Conservation (phyloP, 345 rosid species). For the Eucalyptus pauciflora region DNA sequence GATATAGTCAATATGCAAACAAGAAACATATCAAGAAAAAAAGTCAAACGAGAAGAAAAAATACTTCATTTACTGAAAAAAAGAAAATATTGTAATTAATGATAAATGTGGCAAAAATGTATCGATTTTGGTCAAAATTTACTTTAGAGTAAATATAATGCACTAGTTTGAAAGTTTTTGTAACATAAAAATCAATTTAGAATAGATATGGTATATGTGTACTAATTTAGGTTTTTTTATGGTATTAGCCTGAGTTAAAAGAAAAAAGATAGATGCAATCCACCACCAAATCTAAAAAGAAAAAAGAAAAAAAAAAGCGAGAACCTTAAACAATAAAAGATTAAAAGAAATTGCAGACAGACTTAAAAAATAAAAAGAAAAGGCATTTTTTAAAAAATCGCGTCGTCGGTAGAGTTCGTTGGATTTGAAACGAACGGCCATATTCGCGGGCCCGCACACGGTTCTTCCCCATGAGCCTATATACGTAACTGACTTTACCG, state of each 20-base stretch:
- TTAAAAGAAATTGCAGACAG: not conserved
- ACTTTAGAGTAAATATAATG: accelerated
- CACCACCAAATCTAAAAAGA: too few species aligned
- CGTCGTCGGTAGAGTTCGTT: not conserved
- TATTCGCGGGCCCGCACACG: not conserved
- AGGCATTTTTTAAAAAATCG: not conserved
- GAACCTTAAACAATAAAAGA: not conserved
- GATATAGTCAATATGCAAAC: not conserved
- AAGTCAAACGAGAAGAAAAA: not conserved
- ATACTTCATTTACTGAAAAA: not conserved
- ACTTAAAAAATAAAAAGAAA: not conserved
- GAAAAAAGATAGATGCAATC: too few species aligned
- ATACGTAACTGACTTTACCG: not conserved
- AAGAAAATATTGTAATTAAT: too few species aligned
- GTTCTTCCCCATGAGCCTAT: not conserved
- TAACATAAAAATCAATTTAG: accelerated
- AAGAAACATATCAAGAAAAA: not conserved
- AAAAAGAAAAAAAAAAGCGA: too few species aligned
- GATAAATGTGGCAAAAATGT: accelerated
- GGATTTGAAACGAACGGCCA: not conserved
- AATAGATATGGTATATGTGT: accelerated
- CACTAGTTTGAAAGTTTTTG: accelerated
- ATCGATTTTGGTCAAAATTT: too few species aligned
- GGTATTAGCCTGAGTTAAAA: accelerated
- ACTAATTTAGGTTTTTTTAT: accelerated